phyloP scores from a whole-genome alignment of 495 filamentous ascomycete species.

The Penicillium malachiteum region DNA sequence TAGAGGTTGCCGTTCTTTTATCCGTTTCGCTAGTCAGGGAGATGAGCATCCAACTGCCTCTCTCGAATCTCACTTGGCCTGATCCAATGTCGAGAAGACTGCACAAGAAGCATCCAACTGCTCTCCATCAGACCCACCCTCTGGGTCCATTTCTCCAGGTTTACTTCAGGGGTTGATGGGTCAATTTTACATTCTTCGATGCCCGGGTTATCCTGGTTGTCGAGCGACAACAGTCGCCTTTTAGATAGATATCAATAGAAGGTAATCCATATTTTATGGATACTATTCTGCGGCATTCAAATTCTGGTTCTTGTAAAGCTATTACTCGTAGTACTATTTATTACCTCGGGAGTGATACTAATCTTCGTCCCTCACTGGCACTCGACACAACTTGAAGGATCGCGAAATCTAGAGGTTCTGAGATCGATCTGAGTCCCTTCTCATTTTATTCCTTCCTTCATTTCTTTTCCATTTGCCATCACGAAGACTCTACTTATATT shows the following conservation, averaged over 20 bases:
- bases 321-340: too few relatives aligned
- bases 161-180: conserved; percentile 27
- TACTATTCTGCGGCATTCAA: not conserved
- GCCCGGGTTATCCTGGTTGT: not conserved
- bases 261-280: not conserved
- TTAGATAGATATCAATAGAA: conserved; percentile 2
- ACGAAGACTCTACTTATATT: too few relatives aligned
- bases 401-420: too few relatives aligned
- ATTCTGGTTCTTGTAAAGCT: too few relatives aligned
- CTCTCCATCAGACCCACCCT: conserved; percentile 47
- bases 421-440: too few relatives aligned
- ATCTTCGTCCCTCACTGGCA: too few relatives aligned
- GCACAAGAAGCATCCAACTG: conserved; percentile 55
- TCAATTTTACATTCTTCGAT: conserved; percentile 4
- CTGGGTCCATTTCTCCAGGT: conserved; percentile 22
- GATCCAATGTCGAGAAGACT: conserved; percentile 37
- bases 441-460: too few relatives aligned
- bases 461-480: too few relatives aligned
- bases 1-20: conserved; percentile 43
- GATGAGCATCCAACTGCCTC: conserved; percentile 52
- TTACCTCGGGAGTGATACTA: too few relatives aligned
- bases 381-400: too few relatives aligned
- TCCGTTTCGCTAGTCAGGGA: conserved; percentile 46
- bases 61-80: conserved; percentile 34
- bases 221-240: conserved; percentile 18